These are phyloP conservation scores for Magnolia sinica DNA, from an alignment of 164 flowering plant genomes.

Conservation along the genomic window DNA sequence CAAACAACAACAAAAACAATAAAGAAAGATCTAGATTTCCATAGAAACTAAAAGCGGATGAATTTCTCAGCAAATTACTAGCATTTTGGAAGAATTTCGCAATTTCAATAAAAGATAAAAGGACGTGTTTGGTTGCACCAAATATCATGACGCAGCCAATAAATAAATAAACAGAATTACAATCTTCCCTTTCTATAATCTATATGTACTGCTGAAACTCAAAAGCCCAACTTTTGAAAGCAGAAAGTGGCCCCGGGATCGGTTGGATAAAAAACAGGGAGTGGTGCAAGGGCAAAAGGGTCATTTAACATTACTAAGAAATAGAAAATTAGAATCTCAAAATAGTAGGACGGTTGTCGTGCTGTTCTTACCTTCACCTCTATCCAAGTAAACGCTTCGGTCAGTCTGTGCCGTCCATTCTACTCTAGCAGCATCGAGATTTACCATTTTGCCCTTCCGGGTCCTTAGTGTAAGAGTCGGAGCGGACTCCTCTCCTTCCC, in stretches of 20 bases:
- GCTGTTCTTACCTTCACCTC: not conserved
- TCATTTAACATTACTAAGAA: not conserved
- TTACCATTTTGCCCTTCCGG: not conserved
- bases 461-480: not conserved
- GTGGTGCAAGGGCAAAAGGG: not conserved
- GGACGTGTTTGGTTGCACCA: too few relatives aligned
- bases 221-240: not conserved
- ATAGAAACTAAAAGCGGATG: too few relatives aligned
- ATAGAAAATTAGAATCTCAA: not conserved
- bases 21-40: too few relatives aligned
- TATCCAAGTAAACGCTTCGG: conserved; percentile 1
- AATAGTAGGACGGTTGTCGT: not conserved
- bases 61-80: too few relatives aligned
- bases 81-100: too few relatives aligned
- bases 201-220: not conserved
- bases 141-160: not conserved
- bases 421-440: not conserved
- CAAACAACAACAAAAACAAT: too few relatives aligned
- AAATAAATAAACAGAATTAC: not conserved
- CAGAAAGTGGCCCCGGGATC: too few relatives aligned
- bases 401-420: not conserved
- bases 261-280: too few relatives aligned
- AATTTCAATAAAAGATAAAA: too few relatives aligned
- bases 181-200: not conserved
- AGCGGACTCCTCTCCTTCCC: not conserved